phyloP scores from a whole-genome alignment of 1,139 yeast genomes.

The Yamadazyma dushanensis region DNA sequence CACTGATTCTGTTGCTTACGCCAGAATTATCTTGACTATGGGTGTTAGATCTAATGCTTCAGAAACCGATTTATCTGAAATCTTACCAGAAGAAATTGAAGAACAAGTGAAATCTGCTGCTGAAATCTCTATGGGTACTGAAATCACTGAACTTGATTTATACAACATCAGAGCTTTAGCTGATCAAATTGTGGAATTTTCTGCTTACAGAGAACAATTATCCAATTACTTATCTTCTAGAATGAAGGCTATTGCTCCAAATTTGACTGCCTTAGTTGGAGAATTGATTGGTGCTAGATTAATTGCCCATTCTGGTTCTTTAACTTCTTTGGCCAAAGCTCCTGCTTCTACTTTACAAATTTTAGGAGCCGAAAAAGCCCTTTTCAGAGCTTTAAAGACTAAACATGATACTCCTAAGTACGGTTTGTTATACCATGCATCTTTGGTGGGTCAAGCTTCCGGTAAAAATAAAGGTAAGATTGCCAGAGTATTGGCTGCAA shows the following conservation, averaged over 20 bases:
- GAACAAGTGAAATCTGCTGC: conserved; percentile 83
- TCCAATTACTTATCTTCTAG: conserved; percentile 87
- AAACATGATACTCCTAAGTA: conserved; percentile 98
- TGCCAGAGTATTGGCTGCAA: conserved; percentile 98
- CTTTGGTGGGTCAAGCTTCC: conserved; percentile 94
- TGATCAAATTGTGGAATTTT: conserved; percentile 87
- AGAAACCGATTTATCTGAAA: conserved; percentile 85
- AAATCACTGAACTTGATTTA: conserved; percentile 91
- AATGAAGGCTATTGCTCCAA: conserved; percentile 98
- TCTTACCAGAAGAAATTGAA: conserved; percentile 90
- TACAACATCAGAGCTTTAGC: conserved; percentile 89
- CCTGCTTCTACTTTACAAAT: conserved; percentile 99
- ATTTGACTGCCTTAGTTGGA: conserved; percentile 93
- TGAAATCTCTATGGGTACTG: conserved; percentile 98
- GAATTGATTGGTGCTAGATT: conserved; percentile 98
- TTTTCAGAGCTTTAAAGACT: conserved; percentile 97
- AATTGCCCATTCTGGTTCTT: conserved; percentile 97
- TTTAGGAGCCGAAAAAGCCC: conserved; percentile 98
- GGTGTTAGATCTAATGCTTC: conserved; percentile 91
- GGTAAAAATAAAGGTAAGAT: conserved; percentile 98
- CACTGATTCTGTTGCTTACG: conserved; percentile 92
- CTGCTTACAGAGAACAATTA: conserved; percentile 88
- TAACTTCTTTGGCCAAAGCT: conserved; percentile 93
- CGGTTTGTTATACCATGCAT: conserved; percentile 95
- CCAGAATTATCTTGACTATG: conserved; percentile 89